Percentiles rank a stretch among this genome's conserved stretches.
phyloP scores from a whole-genome alignment of 495 filamentous ascomycete species.

The Lophiostoma macrostomum region DNA sequence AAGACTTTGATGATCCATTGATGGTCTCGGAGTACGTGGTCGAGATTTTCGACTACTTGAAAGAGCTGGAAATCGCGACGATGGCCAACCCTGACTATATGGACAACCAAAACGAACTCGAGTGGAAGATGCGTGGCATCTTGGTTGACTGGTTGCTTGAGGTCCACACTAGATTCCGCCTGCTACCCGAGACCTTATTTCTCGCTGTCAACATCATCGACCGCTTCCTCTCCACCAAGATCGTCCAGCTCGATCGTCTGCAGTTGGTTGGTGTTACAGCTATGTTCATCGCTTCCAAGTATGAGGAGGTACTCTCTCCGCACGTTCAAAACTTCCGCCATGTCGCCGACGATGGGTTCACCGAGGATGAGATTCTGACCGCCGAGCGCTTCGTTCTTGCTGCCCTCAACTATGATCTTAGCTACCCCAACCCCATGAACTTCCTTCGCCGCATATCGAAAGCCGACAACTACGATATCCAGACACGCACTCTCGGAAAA shows the following conservation, averaged over 20 bases:
- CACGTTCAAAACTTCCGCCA: conserved; percentile 96
- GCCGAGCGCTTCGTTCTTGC: conserved; percentile 90
- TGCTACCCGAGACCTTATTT: conserved; percentile 97
- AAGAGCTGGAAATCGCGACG: conserved; percentile 76
- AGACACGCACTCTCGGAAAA: conserved; percentile 93
- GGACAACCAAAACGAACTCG: conserved; percentile 84
- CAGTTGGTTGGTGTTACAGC: conserved; percentile 96
- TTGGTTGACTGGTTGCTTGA: conserved; percentile 98
- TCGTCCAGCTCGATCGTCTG: conserved; percentile 90
- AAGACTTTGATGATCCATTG: conserved; percentile 87
- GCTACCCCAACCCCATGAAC: conserved; percentile 99
- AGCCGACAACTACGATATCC: conserved; percentile 96
- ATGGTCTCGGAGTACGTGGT: conserved; percentile 98
- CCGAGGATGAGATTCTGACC: conserved; percentile 93
- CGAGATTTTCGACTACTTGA: conserved; percentile 96
- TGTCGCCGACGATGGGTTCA: conserved; percentile 94
- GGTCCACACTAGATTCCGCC: conserved; percentile 93
- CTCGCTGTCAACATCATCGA: conserved; percentile 97
- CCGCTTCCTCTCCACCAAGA: conserved; percentile 88
- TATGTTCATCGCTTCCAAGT: conserved; percentile 99
- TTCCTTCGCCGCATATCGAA: conserved; percentile 97
- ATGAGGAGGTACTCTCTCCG: conserved; percentile 94
- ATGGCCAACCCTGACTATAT: conserved; percentile 93
- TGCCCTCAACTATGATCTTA: conserved; percentile 92
- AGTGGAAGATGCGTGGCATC: conserved; percentile 98